Base-by-base conservation (phyloP, 495 filamentous ascomycete species). In the Neurospora terricola region DNA sequence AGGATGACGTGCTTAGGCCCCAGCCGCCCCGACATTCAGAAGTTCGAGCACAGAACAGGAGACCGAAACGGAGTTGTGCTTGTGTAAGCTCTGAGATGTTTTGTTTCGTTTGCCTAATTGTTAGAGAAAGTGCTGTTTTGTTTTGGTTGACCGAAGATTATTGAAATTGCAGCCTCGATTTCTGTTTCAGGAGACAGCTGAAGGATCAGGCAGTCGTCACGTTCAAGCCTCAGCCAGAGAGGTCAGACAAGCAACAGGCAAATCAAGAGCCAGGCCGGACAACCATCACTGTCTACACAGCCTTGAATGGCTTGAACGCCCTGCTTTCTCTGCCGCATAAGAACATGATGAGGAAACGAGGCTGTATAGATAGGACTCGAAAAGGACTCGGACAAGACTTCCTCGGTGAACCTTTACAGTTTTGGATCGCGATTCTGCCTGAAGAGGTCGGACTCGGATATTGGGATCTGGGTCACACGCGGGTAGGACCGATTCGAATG, bases 1-100 rank as follows among this genome's bases (percentile, higher is more conserved):
- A 43, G 38, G 45, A 78, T 78, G 76, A 78, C 76, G 76, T 78
- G 76, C 75, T 78, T 69, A 27, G 54, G 14, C 54, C 54, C 54
- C 30, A 66, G 54, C 48, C 21, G 21, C 48, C 4, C 43, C 43
- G 18, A 48, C 4, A 59, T 27, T 27, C 48, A 59, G 11, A 2
- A 59, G 45, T 48, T 59, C 48, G 23, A 7, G 18, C 23, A 62
- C 23, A 36, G 27, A 34, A 34, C 27, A 27, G 54, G 27, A 18
- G 54, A 66, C 54, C 54, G 54, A 66, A 66, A 66, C 54, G 54
- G 54, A 30, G 54, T 18, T 27, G 36, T 43, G 40, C 11, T 4
- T n/a, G 18, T 62, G 23, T 14, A n/a, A n/a, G 5, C 9, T 27
- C 9, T 2, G 11, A 14, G 23, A 30, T 59, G 12, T 30, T 62